Percentiles rank a stretch among this genome's conserved stretches.
phyloP scores from a whole-genome alignment of 164 flowering plant genomes.

The Magnolia officinalis region DNA sequence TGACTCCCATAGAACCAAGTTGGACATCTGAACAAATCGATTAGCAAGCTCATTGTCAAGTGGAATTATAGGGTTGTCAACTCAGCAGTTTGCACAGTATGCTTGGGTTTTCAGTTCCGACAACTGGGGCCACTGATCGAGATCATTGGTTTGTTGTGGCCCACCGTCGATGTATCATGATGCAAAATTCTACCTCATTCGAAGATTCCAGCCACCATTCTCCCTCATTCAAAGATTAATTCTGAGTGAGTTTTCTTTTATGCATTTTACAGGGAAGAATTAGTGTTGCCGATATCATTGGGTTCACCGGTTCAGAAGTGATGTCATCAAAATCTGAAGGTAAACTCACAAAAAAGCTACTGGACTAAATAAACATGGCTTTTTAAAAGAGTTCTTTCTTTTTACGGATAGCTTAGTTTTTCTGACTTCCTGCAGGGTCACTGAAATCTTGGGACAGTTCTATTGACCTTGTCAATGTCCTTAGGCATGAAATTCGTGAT shows the following conservation, averaged over 20 bases:
- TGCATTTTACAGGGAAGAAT: conserved; percentile 57
- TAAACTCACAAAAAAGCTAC: conserved; percentile 14
- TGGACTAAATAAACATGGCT: neutral
- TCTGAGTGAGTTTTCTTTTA: neutral
- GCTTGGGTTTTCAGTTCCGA: neutral
- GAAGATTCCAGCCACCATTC: neutral
- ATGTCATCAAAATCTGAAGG: conserved; percentile 74
- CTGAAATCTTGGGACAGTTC: conserved; percentile 77
- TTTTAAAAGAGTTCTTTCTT: neutral
- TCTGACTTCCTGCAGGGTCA: conserved; percentile 38
- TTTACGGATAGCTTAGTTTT: neutral
- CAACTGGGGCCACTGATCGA: neutral
- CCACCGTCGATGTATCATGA: neutral
- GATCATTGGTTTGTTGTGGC: neutral
- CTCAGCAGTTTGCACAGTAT: neutral
- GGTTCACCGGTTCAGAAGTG: conserved; percentile 57
- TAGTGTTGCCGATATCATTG: conserved; percentile 83
- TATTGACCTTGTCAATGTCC: conserved; percentile 76
- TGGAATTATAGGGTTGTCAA: neutral
- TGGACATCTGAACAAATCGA: neutral
- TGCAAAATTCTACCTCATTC: neutral
- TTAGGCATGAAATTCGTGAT: conserved; percentile 90
- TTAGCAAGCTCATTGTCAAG: neutral
- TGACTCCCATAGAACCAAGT: neutral
- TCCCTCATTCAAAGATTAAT: neutral